Conservation (phyloP, 2,329 filamentous ascomycete species). For the Verticillium dahliae region DNA sequence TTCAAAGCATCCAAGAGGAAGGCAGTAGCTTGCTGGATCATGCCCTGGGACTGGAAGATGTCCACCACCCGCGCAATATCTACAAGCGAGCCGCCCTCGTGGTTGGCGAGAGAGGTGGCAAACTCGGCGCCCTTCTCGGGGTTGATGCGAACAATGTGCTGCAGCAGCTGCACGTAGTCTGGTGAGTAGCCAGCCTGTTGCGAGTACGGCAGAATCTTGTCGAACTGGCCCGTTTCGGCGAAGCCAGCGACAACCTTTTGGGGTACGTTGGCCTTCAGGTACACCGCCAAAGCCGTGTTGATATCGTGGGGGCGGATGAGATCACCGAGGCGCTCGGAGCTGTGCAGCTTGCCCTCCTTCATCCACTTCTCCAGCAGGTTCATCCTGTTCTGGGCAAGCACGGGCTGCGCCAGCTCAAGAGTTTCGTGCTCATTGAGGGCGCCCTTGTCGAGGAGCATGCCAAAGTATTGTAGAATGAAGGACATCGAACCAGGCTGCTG, state of each 20-base stretch:
- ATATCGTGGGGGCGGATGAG: slow-evolving; percentile 86
- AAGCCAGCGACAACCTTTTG: slow-evolving; percentile 94
- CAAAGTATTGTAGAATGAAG: slow-evolving; percentile 94
- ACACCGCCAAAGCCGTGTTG: slow-evolving; percentile 80
- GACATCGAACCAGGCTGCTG: slow-evolving; percentile 81
- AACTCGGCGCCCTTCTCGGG: slow-evolving; percentile 94
- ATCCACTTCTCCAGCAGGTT: slow-evolving; percentile 98
- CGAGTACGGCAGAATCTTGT: slow-evolving; percentile 91
- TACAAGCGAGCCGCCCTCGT: slow-evolving; percentile 79
- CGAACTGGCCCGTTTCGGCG: slow-evolving; percentile 93
- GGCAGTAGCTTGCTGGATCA: slow-evolving; percentile 97
- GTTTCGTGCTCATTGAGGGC: slow-evolving; percentile 89
- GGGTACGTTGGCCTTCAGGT: slow-evolving; percentile 81
- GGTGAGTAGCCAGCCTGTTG: slow-evolving; percentile 81
- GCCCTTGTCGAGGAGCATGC: slow-evolving; percentile 93
- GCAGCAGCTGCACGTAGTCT: slow-evolving; percentile 88
- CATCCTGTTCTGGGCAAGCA: slow-evolving; percentile 89
- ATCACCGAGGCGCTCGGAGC: slow-evolving; percentile 94
- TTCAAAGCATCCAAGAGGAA: slow-evolving; percentile 94
- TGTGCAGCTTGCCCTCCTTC: slow-evolving; percentile 89
- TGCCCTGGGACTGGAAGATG: slow-evolving; percentile 95
- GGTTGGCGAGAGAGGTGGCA: slow-evolving; percentile 83
- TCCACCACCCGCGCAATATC: slow-evolving; percentile 94
- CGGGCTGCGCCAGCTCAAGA: slow-evolving; percentile 85
- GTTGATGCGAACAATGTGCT: slow-evolving; percentile 86